Conservation (phyloP, 345 rosid species). For the Leavenworthia alabamica region DNA sequence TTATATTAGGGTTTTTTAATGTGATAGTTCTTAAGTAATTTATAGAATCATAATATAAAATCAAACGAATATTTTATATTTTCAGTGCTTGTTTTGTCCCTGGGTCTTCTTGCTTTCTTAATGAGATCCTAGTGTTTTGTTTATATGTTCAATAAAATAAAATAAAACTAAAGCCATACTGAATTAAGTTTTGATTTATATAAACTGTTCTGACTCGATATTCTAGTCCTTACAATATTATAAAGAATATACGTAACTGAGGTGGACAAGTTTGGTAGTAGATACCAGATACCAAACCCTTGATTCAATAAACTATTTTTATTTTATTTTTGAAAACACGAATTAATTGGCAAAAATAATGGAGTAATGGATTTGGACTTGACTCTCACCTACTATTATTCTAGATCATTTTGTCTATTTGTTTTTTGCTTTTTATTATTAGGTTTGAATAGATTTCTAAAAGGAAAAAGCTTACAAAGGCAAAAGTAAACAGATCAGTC, state of each 20-base stretch:
- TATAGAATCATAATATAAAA: slow-evolving; percentile 41
- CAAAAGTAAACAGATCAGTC: slow-evolving; percentile 22
- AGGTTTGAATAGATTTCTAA: slow-evolving; percentile 23
- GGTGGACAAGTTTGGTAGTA: slow-evolving; percentile 27
- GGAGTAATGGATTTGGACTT: too few relatives aligned
- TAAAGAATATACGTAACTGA: slow-evolving; percentile 5
- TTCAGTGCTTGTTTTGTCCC: slow-evolving; percentile 19
- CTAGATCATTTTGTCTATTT: slow-evolving; percentile 29
- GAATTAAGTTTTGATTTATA: slow-evolving; percentile 3
- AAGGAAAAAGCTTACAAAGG: slow-evolving; percentile 15
- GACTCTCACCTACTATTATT: slow-evolving; percentile 27
- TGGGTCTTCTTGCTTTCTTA: slow-evolving; percentile 25
- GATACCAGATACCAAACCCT: slow-evolving; percentile 28
- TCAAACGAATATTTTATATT: slow-evolving; percentile 26
- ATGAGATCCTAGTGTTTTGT: slow-evolving; percentile 42
- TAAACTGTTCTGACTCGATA: slow-evolving; percentile 4
- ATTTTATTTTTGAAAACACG: too few relatives aligned
- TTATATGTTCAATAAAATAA: slow-evolving; percentile 30
- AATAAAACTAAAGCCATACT: background rate
- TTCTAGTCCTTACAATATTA: background rate
- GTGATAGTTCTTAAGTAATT: slow-evolving; percentile 39
- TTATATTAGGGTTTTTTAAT: slow-evolving; percentile 34
- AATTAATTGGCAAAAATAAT: too few relatives aligned
- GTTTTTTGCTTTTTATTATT: slow-evolving; percentile 23
- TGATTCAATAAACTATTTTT: background rate